Conservation (phyloP, 1,139 yeast genomes). For the Magnusiomyces suaveolens region DNA sequence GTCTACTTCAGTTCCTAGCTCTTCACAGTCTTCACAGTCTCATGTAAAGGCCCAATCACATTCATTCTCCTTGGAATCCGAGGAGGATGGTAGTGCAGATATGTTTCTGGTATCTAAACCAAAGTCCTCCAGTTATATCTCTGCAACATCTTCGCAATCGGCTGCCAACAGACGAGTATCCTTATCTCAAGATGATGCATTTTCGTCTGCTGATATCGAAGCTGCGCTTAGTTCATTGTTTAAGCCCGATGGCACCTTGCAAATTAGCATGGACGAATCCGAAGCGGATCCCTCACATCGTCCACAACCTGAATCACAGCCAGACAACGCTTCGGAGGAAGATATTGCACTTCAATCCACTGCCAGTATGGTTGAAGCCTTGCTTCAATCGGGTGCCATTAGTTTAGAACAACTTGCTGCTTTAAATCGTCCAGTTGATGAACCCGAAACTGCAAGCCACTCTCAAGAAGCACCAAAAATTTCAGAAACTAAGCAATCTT, state of each 20-base stretch:
- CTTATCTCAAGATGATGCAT: not conserved
- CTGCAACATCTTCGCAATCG: not conserved
- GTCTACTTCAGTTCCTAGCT: not conserved
- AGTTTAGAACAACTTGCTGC: constrained; percentile 8
- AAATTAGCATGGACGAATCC: not conserved
- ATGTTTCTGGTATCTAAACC: not conserved
- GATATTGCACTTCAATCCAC: constrained; percentile 8
- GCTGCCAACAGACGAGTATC: not conserved
- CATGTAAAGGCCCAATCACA: constrained; percentile 19
- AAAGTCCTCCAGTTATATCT: not conserved
- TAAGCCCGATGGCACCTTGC: not conserved
- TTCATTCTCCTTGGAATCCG: not conserved
- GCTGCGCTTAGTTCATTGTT: not conserved
- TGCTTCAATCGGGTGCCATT: constrained; percentile 8
- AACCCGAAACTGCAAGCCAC: not conserved
- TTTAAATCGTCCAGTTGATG: not conserved
- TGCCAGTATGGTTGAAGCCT: constrained; percentile 11
- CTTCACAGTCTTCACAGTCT: constrained; percentile 5
- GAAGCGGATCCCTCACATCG: not conserved
- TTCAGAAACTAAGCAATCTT: constrained; percentile 25
- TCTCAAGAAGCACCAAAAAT: constrained; percentile 1
- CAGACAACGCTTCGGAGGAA: constrained; percentile 1
- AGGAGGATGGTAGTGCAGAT: not conserved
- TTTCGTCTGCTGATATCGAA: constrained; percentile 2
- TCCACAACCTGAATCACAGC: not conserved